Evolutionary conservation across 176 grass and related monocot species (phyloP), one percentile per base, ranked within the genome.

Genomic region (Triticum monococcum): DNA sequence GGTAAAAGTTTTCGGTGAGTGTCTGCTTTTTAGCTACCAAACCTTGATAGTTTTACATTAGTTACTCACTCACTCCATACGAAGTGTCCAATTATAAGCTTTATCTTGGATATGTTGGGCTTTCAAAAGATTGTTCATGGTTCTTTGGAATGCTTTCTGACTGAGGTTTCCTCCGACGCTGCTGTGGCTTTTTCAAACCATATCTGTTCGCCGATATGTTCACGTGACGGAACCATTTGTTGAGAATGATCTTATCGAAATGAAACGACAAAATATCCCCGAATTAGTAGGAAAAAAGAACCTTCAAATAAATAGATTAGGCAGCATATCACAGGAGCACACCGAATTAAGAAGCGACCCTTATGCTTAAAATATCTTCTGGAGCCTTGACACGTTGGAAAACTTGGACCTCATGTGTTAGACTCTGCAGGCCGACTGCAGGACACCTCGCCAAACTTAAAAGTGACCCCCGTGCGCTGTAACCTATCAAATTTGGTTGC

Each of bases 381-480:
- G 59, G 43, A 83, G 35, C 5, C 57, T 79, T 2, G 80, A 83
- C 89, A 90, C 75, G 79, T 90, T 4, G 56, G 13, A 45, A 72
- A 87, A 73, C 56, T 87, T 66, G 24, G 79, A 0, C 20, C 72
- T n/a, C 24, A 3, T 32, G 64, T 71, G 79, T 33, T 54, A 26
- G 79, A 86, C 64, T 86, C 45, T 14, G 76, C 64, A 79, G 40
- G 24, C 73, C 59, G 45, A 25, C 79, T 79, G 71, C 54, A 46
- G 84, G 24, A 83, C 89, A 83, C 65, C 80, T 84, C 45, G 67
- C 71, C 69, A 45, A 68, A 78, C 43, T 36, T 67, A 79, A 83
- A 36, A 84, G 57, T 48, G 80, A 83, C 45, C 33, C 63, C 43
- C 37, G 23, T 84, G 33, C 43, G 75, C 64, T 83, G 57, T 70